Percentiles rank a stretch among this genome's conserved stretches.
Evolutionary conservation across 2,329 filamentous ascomycete species (phyloP).

Genomic region (Cephalotrichum gorgonifer): DNA sequence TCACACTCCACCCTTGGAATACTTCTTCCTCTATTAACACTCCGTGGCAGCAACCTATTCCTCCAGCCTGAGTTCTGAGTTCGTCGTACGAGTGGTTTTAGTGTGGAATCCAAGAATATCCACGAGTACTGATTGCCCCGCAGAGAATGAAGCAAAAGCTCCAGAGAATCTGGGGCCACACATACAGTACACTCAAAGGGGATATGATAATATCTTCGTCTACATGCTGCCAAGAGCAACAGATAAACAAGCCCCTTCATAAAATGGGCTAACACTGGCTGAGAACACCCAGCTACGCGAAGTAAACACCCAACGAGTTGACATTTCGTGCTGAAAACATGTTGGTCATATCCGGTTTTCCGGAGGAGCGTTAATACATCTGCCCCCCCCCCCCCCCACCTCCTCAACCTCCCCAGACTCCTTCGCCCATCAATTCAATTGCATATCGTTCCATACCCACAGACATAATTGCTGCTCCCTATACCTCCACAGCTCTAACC

Average conservation of each 20-base stretch:
- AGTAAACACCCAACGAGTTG: neutral
- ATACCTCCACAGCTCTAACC: neutral
- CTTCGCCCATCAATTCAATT: neutral
- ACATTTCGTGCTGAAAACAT: neutral
- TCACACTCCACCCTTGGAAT: too few species aligned
- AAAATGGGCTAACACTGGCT: neutral
- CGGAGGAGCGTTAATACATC: neutral
- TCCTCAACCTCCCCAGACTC: neutral
- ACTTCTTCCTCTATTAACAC: too few species aligned
- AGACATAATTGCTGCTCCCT: neutral
- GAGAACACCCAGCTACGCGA: neutral
- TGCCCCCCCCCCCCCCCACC: neutral
- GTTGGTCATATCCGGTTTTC: neutral
- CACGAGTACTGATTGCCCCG: too few species aligned
- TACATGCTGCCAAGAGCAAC: neutral
- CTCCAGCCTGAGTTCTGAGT: too few species aligned
- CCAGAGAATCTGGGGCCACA: too few species aligned
- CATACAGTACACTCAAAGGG: neutral
- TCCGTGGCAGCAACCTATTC: too few species aligned
- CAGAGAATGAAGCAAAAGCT: too few species aligned
- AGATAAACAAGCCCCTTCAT: neutral
- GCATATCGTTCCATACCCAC: neutral
- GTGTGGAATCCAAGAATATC: too few species aligned
- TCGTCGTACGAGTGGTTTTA: too few species aligned
- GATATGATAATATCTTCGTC: neutral